Evolutionary conservation across 1,284 basidiomycete genomes (phyloP), one percentile per base, ranked within the genome.

Genomic region (Mixia osmundae): DNA sequence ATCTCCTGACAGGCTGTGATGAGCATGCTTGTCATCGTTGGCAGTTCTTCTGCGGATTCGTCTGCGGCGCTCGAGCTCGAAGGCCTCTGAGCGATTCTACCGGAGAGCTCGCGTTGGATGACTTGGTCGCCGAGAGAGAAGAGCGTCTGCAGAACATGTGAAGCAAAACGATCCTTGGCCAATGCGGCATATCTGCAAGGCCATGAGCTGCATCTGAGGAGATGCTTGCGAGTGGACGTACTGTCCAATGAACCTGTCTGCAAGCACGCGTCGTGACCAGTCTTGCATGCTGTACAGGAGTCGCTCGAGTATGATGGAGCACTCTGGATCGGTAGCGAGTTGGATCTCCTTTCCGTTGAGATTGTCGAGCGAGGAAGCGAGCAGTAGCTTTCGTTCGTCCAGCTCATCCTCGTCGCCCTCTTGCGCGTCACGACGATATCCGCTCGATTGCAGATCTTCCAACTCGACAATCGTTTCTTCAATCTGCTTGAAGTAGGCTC

Each of bases 201-300:
- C 5, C n/a, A 18, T 5, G 12, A 5, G 22, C 19, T 14, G 25
- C 3, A 34, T 9, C n/a, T 7, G 16, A 36, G 9, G 11, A 26
- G 15, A 15, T 9, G 6, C 4, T 36, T 3, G 20, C 12, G 89
- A 62, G 28, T 62, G 53, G 43, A 69, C 69, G 46, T 71, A 77
- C 72, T 76, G 77, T 52, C 78, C 82, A 39, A 67, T 67, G 44
- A 94, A 59, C 40, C 72, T 69, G 54, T 89, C 83, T 40, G 78
- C 60, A 46, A 91, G 74, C 3, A 89, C 80, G 39, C 85, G 66
- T 35, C 77, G 64, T 12, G 77, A 76, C 59, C 83, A 85, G 56
- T 91, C 83, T 52, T 87, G 82, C 72, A 94, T 82, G 1, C 79
- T 85, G 50, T 83, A 68, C 11, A 71, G 53, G 65, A 91, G 72